These are phyloP conservation scores for Chlorella sp. DNA, from an alignment of 139 green algal species.

Conservation along the genomic window DNA sequence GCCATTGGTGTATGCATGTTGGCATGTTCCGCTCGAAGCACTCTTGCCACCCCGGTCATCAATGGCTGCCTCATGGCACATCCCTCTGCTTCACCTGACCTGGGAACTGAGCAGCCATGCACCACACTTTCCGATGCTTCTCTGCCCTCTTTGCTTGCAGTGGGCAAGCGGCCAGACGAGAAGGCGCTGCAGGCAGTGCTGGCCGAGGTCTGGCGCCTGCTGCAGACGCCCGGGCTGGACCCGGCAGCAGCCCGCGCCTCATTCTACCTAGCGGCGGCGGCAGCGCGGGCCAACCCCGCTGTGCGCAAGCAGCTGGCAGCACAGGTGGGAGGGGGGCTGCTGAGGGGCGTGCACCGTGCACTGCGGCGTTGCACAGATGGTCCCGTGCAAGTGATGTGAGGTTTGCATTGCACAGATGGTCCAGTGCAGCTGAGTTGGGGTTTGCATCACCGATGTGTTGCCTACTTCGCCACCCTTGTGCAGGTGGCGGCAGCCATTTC, in stretches of 20 bases:
- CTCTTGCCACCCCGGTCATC: neutral
- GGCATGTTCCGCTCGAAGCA: neutral
- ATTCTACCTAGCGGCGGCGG: slow-evolving; percentile 28
- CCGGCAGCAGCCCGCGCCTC: slow-evolving; percentile 8
- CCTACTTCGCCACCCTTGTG: no score
- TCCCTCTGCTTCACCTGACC: neutral
- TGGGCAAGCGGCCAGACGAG: slow-evolving; percentile 22
- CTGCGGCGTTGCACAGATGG: no score
- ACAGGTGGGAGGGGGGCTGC: no score
- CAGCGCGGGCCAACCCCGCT: slow-evolving; percentile 17
- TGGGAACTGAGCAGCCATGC: neutral
- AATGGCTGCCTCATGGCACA: neutral
- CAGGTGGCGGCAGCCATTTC: slow-evolving; percentile 16
- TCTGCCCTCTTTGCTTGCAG: neutral
- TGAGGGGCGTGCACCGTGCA: no score
- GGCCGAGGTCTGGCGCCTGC: slow-evolving; percentile 18
- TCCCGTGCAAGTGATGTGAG: no score
- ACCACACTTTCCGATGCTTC: neutral
- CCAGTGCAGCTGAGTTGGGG: no score
- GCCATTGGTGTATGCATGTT: neutral
- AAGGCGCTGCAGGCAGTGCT: slow-evolving; percentile 36
- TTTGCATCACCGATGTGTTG: no score
- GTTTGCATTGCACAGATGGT: no score
- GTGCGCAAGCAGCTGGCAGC: slow-evolving; percentile 19
- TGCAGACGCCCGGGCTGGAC: slow-evolving; percentile 27